These are phyloP conservation scores for Quercus phellos DNA, from an alignment of 331 rosid genomes.

Conservation along the genomic window DNA sequence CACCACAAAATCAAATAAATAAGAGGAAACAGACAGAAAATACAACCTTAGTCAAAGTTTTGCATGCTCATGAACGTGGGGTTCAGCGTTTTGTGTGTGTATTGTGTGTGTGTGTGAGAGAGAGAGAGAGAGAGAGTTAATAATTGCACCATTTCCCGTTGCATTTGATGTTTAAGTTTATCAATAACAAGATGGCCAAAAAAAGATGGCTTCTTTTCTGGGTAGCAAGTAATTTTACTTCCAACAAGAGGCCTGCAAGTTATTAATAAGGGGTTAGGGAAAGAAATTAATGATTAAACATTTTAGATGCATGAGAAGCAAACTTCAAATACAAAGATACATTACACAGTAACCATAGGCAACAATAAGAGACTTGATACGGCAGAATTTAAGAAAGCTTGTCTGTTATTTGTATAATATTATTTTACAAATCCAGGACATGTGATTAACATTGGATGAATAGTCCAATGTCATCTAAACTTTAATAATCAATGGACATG, in stretches of 20 bases:
- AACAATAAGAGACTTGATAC: no score
- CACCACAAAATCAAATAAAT: constrained; percentile 7
- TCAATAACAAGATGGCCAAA: constrained; percentile 65
- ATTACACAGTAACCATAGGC: not conserved
- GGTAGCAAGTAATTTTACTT: constrained; percentile 44
- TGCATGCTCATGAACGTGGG: not conserved
- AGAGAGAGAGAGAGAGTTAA: not conserved
- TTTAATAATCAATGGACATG: not conserved
- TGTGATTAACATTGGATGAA: not conserved
- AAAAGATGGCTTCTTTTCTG: constrained; percentile 50
- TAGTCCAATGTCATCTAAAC: not conserved
- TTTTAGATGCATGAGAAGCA: not conserved
- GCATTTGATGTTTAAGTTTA: constrained; percentile 44
- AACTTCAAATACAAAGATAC: not conserved
- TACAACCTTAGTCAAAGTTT: not conserved
- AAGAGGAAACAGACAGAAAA: constrained; percentile 5
- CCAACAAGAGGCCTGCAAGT: constrained; percentile 67
- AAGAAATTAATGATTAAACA: constrained; percentile 17
- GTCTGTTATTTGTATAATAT: not conserved
- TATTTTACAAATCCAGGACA: not conserved
- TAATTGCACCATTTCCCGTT: constrained; percentile 54
- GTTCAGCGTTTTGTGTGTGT: not conserved
- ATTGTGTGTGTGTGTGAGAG: not conserved
- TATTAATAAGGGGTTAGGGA: not conserved
- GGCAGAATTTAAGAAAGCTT: no score